phyloP scores from a whole-genome alignment of 2,329 filamentous ascomycete species.

The Hypoxylon sp. region DNA sequence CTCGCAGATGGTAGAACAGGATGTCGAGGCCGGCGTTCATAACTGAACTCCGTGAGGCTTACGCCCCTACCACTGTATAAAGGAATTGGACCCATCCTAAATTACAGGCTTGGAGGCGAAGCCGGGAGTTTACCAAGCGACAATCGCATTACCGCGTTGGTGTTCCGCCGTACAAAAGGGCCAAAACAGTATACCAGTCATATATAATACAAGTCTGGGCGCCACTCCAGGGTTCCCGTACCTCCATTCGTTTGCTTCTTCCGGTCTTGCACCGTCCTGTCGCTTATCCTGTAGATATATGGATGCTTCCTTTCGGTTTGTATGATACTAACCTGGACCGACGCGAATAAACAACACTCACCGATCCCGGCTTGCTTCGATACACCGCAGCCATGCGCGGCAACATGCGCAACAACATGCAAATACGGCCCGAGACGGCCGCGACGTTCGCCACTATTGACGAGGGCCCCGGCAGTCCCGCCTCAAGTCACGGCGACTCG shows the following conservation, averaged over 20 bases:
- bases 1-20: conserved; percentile 15
- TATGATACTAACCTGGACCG: conserved; percentile 30
- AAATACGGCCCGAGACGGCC: conserved; percentile 48
- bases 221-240: conserved; percentile 15
- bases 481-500: conserved; percentile 58
- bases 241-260: conserved; percentile 10
- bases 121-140: conserved; percentile 7
- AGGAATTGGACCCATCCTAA: conserved; percentile 20
- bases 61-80: conserved; percentile 19
- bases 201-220: conserved; percentile 27
- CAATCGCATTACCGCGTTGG: conserved; percentile 12
- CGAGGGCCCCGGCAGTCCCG: conserved; percentile 49
- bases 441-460: conserved; percentile 21
- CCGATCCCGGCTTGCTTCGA: conserved; percentile 15
- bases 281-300: conserved; percentile 16
- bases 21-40: conserved; percentile 24
- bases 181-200: conserved; percentile 11
- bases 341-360: conserved; percentile 17
- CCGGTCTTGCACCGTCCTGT: conserved; percentile 24
- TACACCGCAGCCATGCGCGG: conserved; percentile 45
- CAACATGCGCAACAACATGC: conserved; percentile 44
- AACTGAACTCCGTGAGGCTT: conserved; percentile 26
- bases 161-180: conserved; percentile 14
- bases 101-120: conserved; percentile 13
- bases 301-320: background rate